phyloP scores from a whole-genome alignment of 495 filamentous ascomycete genomes.

The Neurospora tetrasperma region DNA sequence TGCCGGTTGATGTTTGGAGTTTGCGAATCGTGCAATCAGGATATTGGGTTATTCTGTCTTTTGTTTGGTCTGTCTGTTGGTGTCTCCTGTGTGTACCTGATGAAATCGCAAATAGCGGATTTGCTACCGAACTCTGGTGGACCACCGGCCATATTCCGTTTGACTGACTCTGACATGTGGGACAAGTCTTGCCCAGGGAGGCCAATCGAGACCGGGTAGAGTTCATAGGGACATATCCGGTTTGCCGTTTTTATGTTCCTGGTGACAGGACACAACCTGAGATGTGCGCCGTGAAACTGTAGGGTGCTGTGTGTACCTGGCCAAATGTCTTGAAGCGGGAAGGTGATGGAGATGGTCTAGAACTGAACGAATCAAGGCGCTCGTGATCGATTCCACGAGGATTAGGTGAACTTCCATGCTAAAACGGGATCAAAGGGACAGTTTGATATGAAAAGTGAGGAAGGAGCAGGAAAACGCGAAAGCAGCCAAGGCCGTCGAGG shows the following conservation, averaged over 20 bases:
- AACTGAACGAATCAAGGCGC: neutral
- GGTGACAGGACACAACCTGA: neutral
- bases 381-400: neutral
- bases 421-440: neutral
- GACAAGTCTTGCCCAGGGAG: neutral
- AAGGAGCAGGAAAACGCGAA: neutral
- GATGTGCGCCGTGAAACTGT: neutral
- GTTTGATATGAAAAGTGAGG: neutral
- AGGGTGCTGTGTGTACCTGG: neutral
- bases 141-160: neutral
- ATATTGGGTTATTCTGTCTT: neutral
- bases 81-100: neutral
- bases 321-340: neutral
- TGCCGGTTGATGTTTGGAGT: constrained; percentile 4
- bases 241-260: neutral
- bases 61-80: neutral
- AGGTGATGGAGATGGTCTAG: neutral
- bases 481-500: neutral
- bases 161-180: neutral
- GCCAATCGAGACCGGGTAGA: neutral
- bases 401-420: neutral
- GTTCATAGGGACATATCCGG: neutral
- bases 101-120: neutral
- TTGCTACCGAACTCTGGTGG: neutral
- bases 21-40: neutral